phyloP scores from a whole-genome alignment of 2,329 filamentous ascomycete genomes.

The Hymenoscyphus occultus region DNA sequence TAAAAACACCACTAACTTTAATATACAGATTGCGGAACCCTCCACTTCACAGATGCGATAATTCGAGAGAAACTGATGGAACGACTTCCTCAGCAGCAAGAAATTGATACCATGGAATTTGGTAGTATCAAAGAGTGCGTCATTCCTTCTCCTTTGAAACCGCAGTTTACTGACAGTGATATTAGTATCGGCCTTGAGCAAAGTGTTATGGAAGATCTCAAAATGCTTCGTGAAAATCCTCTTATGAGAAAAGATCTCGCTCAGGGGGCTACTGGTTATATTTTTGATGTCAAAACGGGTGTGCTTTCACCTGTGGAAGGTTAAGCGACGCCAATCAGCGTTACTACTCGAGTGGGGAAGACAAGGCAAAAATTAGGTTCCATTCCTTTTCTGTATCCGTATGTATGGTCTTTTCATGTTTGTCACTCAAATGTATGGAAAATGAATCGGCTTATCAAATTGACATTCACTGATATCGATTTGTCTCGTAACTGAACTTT shows the following conservation, averaged over 20 bases:
- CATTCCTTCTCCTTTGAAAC: background rate
- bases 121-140: slow-evolving; percentile 31
- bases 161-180: background rate
- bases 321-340: background rate
- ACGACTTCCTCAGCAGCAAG: slow-evolving; percentile 19
- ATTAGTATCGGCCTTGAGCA: background rate
- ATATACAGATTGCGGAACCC: background rate
- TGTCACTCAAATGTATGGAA: too few species aligned
- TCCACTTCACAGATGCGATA: background rate
- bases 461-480: too few species aligned
- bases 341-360: background rate
- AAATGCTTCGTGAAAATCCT: slow-evolving; percentile 15
- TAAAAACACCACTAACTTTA: background rate
- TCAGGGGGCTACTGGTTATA: slow-evolving; percentile 22
- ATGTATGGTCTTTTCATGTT: too few species aligned
- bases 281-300: slow-evolving; percentile 33
- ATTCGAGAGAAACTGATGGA: slow-evolving; percentile 26
- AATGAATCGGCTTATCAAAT: too few species aligned
- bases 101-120: slow-evolving; percentile 30
- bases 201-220: background rate
- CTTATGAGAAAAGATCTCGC: slow-evolving; percentile 29
- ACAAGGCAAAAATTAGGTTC: background rate
- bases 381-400: too few species aligned
- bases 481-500: too few species aligned
- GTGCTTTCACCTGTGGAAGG: slow-evolving; percentile 15